Evolutionary conservation across 352 stramenopile species (phyloP), one percentile per base, ranked within the genome.

Genomic region (Phytophthora cactorum): DNA sequence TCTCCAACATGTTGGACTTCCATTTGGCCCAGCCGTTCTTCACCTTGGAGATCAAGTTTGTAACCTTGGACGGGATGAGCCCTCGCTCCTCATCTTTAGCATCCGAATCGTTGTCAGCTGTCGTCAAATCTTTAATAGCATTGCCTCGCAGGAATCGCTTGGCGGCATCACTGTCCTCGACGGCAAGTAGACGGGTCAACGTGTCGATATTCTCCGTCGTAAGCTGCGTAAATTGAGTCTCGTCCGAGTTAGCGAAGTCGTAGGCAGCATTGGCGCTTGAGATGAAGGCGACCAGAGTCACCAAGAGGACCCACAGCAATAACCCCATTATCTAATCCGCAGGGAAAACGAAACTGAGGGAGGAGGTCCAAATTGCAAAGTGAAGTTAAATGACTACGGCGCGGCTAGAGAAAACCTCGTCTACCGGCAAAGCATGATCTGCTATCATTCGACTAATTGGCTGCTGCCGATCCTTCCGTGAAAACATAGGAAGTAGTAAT

Each of bases 371-470:
- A 38, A 3, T 22, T 49, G 4, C 17, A 34, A 70, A 63, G 36
- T 69, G 62, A 69, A 15, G 15, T 53, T 22, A 27, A 11, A 14
- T 7, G 28, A 43, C 28, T 31, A 44, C 54, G 31, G 45, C 15
- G 17, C 46, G 17, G 14, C 34, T 64, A 64, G 57, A 64, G 46
- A 22, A 64, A 65, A 51, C 49, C 46, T 61, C 27, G 53, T 60
- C 39, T 44, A 52, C 47, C 47, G 46, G 51, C 60, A 68, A 47
- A 68, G 52, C 43, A 62, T 68, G 60, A 51, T 54, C 60, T 55
- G 43, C 27, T 52, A 59, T 45, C 46, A 6, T 51, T 11, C 32
- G 12, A 41, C 25, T 44, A 49, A 49, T 52, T 56, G 29, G 29
- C 52, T 56, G 39, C 58, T 52, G 25, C 46, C 34, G 27, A 54